Base-by-base conservation (phyloP, 305 asterid species). In the Fraxinus baroniana region DNA sequence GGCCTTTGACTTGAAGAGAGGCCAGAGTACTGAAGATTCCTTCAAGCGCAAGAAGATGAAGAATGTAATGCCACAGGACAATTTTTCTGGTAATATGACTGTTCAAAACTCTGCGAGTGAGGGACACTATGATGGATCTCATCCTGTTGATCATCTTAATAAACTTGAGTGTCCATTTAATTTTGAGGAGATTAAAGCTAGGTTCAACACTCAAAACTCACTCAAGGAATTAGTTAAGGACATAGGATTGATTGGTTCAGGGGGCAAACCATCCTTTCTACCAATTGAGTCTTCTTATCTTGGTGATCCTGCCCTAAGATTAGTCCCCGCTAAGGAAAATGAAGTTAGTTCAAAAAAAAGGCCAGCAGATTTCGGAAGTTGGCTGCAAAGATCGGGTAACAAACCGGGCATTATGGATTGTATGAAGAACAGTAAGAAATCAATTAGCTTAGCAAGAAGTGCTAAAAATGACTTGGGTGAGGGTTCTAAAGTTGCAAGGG, bases 131-230 rank as follows among this genome's bases (percentile, higher is more conserved):
- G 88, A 78, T 35, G 90, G 85, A 73, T 81, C 90, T 66, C 84
- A 79, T 91, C 83, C 77, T 66, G 62, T 77, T 33, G 90, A 70
- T 13, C 75, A 30, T 13, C 75, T 28, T 70, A 70, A 30, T 70
- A 28, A 88, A 79, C 86, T 86, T 79, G 95, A 86, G 22, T 89
- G 89, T 84, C 98, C 96, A 15, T 90, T 88, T 83, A 91, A 87
- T 68, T 82, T 89, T 76, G 94, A 95, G 90, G 98, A 94, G 90
- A 93, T 95, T 76, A 83, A 85, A 89, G 82, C 94, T 28, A 90
- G 92, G 86, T 95, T 95, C 82, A 85, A 82, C 24, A 85, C 87
- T 68, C 95, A 92, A 66, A 86, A 82, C 84, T 92, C 98, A 12
- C 90, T 92, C 60, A 92, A 86, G 88, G 97, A 94, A 79, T 83